These are phyloP conservation scores for Saturnispora mendoncae DNA, from an alignment of 805 yeast species.

Conservation along the genomic window DNA sequence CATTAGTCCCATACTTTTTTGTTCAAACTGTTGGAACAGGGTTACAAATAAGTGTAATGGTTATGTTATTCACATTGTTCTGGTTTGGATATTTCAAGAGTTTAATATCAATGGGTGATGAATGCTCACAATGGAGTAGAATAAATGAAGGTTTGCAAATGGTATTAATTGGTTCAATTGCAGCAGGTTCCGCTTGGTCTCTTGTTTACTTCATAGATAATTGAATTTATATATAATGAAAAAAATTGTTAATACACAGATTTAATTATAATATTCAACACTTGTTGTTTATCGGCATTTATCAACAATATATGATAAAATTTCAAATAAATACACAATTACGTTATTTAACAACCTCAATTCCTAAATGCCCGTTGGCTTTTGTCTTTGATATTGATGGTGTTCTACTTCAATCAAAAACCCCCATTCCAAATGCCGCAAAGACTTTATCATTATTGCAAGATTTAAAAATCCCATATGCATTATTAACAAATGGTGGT, in stretches of 20 bases:
- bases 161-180: conserved; percentile 93
- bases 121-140: conserved; percentile 51
- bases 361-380: conserved; percentile 16
- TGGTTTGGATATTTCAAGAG: conserved; percentile 84
- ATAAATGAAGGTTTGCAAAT: conserved; percentile 78
- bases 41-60: conserved; percentile 59
- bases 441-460: conserved; percentile 42
- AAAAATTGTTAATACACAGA: not conserved
- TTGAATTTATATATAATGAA: not conserved
- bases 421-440: conserved; percentile 59
- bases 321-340: too few species aligned
- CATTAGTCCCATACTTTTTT: conserved; percentile 86
- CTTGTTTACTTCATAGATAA: not conserved
- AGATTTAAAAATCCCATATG: conserved; percentile 55
- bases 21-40: conserved; percentile 69
- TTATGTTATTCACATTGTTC: conserved; percentile 81
- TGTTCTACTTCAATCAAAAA: conserved; percentile 66
- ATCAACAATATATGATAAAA: too few species aligned
- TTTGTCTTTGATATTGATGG: conserved; percentile 63
- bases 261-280: too few species aligned
- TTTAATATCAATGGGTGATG: conserved; percentile 72
- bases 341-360: not conserved
- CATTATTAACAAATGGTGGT: conserved; percentile 87
- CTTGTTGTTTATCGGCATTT: too few species aligned
- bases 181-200: conserved; percentile 96